A percentile compares a stretch with the other conserved stretches of the same genome.
phyloP scores from a whole-genome alignment of 106 monocot genomes.

The Platanthera zijinensis region DNA sequence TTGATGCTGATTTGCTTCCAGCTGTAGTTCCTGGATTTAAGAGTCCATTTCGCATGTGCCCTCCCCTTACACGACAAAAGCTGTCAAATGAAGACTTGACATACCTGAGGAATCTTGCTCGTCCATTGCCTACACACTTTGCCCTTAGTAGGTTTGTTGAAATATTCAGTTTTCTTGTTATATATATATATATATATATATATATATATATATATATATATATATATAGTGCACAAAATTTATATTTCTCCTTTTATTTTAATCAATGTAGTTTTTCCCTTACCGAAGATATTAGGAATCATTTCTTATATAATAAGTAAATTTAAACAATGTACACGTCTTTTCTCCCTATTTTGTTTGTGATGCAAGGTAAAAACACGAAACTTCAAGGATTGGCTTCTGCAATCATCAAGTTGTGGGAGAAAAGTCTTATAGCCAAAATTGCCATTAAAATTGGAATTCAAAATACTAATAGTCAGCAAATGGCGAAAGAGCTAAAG shows the following conservation, averaged over 20 bases:
- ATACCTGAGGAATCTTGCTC: slow-evolving; percentile 67
- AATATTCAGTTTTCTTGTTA: background rate
- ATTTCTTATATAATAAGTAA: no score
- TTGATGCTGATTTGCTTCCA: slow-evolving; percentile 91
- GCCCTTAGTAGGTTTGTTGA: slow-evolving; percentile 55
- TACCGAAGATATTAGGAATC: no score
- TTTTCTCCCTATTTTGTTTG: slow-evolving; percentile 6
- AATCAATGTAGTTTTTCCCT: no score
- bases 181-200: no score
- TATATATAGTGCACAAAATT: no score
- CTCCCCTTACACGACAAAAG: slow-evolving; percentile 32
- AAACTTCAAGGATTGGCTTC: slow-evolving; percentile 80
- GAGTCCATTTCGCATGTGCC: slow-evolving; percentile 58
- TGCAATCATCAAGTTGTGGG: slow-evolving; percentile 89
- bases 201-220: no score
- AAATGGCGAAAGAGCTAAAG: slow-evolving; percentile 76
- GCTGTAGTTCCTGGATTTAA: slow-evolving; percentile 58
- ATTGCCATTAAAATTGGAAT: slow-evolving; percentile 86
- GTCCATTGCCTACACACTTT: slow-evolving; percentile 84
- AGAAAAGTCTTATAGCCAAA: slow-evolving; percentile 75
- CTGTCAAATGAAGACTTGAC: slow-evolving; percentile 60
- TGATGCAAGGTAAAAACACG: slow-evolving; percentile 62
- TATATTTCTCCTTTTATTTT: no score
- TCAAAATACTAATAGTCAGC: slow-evolving; percentile 42
- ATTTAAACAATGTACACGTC: background rate